Base-by-base conservation (phyloP, 176 grass and related monocot genomes). In the Zoysia japonica region DNA sequence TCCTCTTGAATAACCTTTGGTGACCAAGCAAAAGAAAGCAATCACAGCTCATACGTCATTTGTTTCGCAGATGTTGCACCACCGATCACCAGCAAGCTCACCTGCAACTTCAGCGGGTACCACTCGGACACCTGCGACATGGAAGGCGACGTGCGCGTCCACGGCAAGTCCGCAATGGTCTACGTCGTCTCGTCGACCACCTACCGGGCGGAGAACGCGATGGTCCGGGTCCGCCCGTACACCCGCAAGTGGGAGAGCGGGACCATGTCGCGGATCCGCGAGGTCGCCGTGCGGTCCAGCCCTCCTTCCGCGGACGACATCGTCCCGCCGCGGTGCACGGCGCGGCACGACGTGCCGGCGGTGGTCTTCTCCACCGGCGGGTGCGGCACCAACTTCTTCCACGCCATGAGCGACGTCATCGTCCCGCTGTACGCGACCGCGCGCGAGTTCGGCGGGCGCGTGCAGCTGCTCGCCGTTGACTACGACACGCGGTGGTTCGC, bases 391-490 rank as follows among this genome's bases (percentile, higher is more conserved):
- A 96, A 96, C 76, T 76, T 76, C 72, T 96, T 91, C 85, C 93
- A 92, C 40, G 68, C 76, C 63, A 81, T 92, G 70, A 88, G 59
- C 70, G 93, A 97, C 75, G 70, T 97, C 9, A 9, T 97, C 61
- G 42, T 97, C 37, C 93, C 93, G 0, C 83, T 97, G 47, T 97
- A 88, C 76, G 67, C 74, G 47, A 96, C 87, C 1, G 40, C 88
- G 0, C 76, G 53, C 7, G 80, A 88, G 67, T 93, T 82, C 83
- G 47, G 61, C 2, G 64, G 88, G 38, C 67, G 19, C 45, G 90
- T 93, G 9, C 83, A 86, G 76, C 83, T 92, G 10, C 67, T 97
- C 7, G 86, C 59, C 16, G 62, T 83, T 2, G 75, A 86, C 41
- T 79, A 88, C 75, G 17, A 38, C 40, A 10, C 4, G 6, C 3